Evolutionary conservation across 1,284 basidiomycete genomes (phyloP), one percentile per base, ranked within the genome.

Genomic region (Ceratobasidium sp.): DNA sequence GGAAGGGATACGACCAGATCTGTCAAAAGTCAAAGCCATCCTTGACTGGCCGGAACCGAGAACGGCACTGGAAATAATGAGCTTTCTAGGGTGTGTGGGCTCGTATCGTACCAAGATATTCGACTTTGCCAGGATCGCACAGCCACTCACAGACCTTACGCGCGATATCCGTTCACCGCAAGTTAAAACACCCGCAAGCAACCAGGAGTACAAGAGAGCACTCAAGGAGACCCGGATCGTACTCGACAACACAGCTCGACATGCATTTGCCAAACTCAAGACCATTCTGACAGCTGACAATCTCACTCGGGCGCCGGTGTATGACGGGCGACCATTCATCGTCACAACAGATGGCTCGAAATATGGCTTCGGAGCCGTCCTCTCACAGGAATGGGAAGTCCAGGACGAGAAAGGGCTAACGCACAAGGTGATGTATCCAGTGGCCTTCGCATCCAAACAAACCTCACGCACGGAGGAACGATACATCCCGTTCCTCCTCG

Each of bases 261-360:
- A 72, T 25, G 75, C 77, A 0, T 80, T 80, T 60, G 15, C 78
- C 0, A 65, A 64, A 1, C 69, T 80, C 20, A 80, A 80, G 64
- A 53, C 62, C 1, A 42, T 67, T 0, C 69, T 80, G 1, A 75
- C 75, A 17, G 71, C 73, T 13, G 76, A 79, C 34, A 80, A 79
- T 2, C 71, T 80, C 0, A 69, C 79, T 29, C 65, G 34, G 71
- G 68, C 12, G 75, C 78, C 17, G 58, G 56, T 35, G 77, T 74
- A 80, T 57, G 80, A 79, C 1, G 70, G 70, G 1, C 71, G 75
- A 1, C 73, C 74, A 1, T 82, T 81, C 72, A 75, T 77, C 0
- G 47, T 81, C 22, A 80, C 79, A 0, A 78, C 77, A 1, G 80
- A 81, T 53, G 78, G 78, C 0, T 79, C 76, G 6, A 76, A 75